Conservation (phyloP, 2,329 filamentous ascomycete genomes). For the Boeremia exigua region DNA sequence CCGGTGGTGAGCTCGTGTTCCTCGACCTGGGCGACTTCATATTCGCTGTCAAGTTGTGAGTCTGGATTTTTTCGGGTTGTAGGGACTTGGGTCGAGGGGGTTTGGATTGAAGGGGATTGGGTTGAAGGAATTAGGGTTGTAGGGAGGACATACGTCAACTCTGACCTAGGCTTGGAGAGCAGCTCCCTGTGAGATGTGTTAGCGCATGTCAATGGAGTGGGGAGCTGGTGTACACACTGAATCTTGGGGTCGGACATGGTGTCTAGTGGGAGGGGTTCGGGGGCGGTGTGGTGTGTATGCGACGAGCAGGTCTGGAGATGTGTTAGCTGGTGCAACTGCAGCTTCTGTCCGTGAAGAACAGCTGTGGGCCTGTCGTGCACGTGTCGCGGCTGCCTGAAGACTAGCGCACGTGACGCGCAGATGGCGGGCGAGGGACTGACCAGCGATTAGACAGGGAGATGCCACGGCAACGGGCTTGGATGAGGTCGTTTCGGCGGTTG, state of each 20-base stretch:
- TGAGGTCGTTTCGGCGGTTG: conserved; percentile 32
- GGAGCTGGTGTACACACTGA: conserved; percentile 42
- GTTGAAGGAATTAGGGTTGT: not conserved
- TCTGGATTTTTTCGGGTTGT: not conserved
- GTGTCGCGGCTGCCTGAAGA: conserved; percentile 19
- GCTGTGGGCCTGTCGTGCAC: conserved; percentile 14
- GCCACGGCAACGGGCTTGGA: conserved; percentile 40
- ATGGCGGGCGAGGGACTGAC: conserved; percentile 25
- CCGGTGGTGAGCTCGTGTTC: conserved; percentile 81
- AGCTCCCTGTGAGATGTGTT: conserved; percentile 73
- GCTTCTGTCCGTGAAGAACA: conserved; percentile 27
- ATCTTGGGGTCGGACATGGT: conserved; percentile 52
- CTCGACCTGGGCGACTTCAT: conserved; percentile 83
- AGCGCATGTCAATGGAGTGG: conserved; percentile 18
- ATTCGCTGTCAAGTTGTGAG: conserved; percentile 68
- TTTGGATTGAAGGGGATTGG: too few species aligned
- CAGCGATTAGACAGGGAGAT: conserved; percentile 25
- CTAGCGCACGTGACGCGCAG: conserved; percentile 30
- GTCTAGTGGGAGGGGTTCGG: conserved; percentile 6
- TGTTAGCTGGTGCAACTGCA: conserved; percentile 29
- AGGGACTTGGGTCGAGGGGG: too few species aligned
- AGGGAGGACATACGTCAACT: conserved; percentile 77
- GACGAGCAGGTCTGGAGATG: conserved; percentile 11
- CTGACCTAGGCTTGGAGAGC: conserved; percentile 83
- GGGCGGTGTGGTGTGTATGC: conserved; percentile 1